Evolutionary conservation across 257 asterid species (phyloP).

Genomic region (Solanum neorickii): DNA sequence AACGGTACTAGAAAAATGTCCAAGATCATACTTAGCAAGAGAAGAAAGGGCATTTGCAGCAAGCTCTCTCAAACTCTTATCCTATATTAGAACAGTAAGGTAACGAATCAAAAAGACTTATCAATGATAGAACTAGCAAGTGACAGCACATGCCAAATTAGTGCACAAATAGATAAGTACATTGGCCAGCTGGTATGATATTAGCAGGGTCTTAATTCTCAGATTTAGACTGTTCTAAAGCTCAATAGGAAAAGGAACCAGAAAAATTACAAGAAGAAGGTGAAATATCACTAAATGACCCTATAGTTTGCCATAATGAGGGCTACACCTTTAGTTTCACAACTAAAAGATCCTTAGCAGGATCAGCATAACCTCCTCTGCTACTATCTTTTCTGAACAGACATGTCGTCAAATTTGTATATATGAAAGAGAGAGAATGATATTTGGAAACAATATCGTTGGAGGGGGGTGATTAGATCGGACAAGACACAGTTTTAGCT

Average conservation of each 20-base stretch:
- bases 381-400: neutral
- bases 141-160: neutral
- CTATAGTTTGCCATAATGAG: neutral
- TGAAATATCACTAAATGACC: neutral
- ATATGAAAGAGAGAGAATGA: neutral
- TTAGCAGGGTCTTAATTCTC: neutral
- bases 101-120: conserved; percentile 3
- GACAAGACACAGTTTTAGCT: neutral
- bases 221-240: neutral
- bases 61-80: conserved; percentile 91
- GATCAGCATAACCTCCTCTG: neutral
- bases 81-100: conserved; percentile 38
- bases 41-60: conserved; percentile 79
- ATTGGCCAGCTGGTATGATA: neutral
- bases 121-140: conserved; percentile 2
- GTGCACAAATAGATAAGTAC: neutral
- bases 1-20: conserved; percentile 49
- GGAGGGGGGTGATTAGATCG: neutral
- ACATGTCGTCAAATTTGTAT: neutral
- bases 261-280: neutral
- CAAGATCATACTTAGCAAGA: conserved; percentile 77
- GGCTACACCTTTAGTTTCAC: neutral
- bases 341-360: neutral
- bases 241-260: neutral
- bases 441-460: neutral